Percentiles rank a stretch among this genome's conserved stretches.
These are phyloP conservation scores for Magnolia sinica DNA, from an alignment of 164 flowering plant species.

Conservation along the genomic window DNA sequence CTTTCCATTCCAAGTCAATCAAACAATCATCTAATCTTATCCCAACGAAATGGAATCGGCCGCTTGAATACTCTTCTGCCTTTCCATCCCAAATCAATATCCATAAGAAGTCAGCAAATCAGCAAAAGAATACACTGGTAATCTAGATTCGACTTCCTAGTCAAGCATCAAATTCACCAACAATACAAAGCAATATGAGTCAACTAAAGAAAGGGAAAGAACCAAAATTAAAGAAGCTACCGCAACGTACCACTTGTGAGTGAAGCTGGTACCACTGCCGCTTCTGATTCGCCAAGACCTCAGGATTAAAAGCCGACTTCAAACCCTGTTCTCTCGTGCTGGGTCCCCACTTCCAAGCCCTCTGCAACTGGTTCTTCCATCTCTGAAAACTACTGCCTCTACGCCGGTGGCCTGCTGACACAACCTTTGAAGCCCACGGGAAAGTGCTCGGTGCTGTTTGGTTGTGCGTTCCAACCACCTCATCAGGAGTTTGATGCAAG, in stretches of 20 bases:
- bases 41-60: too few relatives aligned
- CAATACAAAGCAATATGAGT: neutral
- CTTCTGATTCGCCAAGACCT: slow-evolving; percentile 85
- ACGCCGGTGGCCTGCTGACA: slow-evolving; percentile 10
- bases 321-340: slow-evolving; percentile 7
- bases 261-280: slow-evolving; percentile 93
- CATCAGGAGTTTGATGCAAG: neutral
- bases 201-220: neutral
- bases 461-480: neutral
- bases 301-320: slow-evolving; percentile 65
- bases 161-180: neutral
- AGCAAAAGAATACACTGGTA: neutral
- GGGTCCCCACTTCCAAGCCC: slow-evolving; percentile 68
- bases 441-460: neutral
- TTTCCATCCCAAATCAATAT: neutral
- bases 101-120: neutral
- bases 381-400: slow-evolving; percentile 60
- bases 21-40: too few relatives aligned
- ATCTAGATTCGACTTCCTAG: neutral
- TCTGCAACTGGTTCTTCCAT: slow-evolving; percentile 67
- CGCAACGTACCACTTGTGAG: slow-evolving; percentile 53
- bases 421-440: neutral
- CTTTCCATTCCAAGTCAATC: too few relatives aligned
- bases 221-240: neutral
- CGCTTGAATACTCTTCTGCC: neutral